Evolutionary conservation across 192 early-diverging fungal species (phyloP), one percentile per base, ranked within the genome.

Genomic region (Powellomyces hirtus): DNA sequence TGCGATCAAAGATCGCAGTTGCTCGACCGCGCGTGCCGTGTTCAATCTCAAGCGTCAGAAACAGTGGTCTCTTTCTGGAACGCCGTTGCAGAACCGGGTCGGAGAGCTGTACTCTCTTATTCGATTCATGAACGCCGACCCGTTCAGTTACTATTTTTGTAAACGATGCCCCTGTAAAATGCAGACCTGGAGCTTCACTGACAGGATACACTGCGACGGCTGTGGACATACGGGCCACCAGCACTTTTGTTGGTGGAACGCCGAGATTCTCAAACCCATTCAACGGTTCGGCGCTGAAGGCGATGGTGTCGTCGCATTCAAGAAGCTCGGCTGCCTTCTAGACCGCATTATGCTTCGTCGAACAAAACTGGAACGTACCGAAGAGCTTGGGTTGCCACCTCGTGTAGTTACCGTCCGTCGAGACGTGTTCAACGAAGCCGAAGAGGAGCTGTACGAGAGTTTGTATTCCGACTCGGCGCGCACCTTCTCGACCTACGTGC

Each of bases 21-120:
- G 83, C 65, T 92, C 89, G 42, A 93, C 95, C 33, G 92, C 94
- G 0, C 84, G 92, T 61, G 89, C 92, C 0, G 89, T 88, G 26
- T 97, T 95, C 73, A 84, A 80, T 18, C 78, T 97, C 18, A 61
- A 86, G 2, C 63, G 82, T 24, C 61, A 89, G 16, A 80, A 75
- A 59, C 86, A 85, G 13, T 97, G 95, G 95, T 86, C 84, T 2
- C 76, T 97, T n/a, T 89, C 89, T 3, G 95, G 95, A 5, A 97
- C 95, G 18, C 93, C 93, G 13, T 79, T 97, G 72, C 95, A 97
- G 58, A 97, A 97, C 71, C 86, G 93, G 13, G 90, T 97, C 7
- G 95, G 94, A 38, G 95, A 97, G 77, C 79, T 97, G 30, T 97
- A 92, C 72, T 91, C 91, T 5, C 83, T 94, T 27, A 92, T 97